Evolutionary conservation across 73 alveolate genomes (phyloP).

Genomic region (Symbiodinium pilosum): DNA sequence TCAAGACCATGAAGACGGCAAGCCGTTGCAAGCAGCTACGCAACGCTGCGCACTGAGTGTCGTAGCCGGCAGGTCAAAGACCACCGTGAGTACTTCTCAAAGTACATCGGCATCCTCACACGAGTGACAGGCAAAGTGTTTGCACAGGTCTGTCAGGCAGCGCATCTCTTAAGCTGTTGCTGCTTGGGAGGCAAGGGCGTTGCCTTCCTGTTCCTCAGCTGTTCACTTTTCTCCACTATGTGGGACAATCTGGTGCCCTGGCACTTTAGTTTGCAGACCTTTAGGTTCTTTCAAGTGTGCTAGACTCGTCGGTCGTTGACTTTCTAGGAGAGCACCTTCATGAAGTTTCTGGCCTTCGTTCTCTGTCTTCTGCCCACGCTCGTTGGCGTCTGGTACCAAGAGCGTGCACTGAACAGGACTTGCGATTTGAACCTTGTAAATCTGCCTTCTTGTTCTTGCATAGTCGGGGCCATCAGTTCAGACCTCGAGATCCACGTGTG

Average conservation of each 20-base stretch:
- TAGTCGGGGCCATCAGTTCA: neutral
- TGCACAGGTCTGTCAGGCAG: neutral
- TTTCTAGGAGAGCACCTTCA: slow-evolving; percentile 60
- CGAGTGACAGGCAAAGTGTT: slow-evolving; percentile 58
- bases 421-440: too few species aligned
- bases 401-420: too few species aligned
- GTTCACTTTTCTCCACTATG: slow-evolving; percentile 84
- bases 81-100: slow-evolving; percentile 77
- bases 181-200: slow-evolving; percentile 59
- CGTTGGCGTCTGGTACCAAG: slow-evolving; percentile 64
- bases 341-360: slow-evolving; percentile 71
- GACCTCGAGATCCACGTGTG: neutral
- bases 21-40: neutral
- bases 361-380: slow-evolving; percentile 52
- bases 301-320: neutral
- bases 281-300: too few species aligned
- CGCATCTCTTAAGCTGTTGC: neutral
- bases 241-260: slow-evolving; percentile 80
- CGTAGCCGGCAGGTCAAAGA: slow-evolving; percentile 53
- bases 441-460: neutral
- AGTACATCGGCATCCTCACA: slow-evolving; percentile 89
- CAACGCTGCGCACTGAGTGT: neutral
- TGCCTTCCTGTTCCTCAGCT: slow-evolving; percentile 84
- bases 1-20: slow-evolving; percentile 74
- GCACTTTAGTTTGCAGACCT: too few species aligned